A percentile compares a stretch with the other conserved stretches of the same genome.
phyloP scores from a whole-genome alignment of 176 grass and related monocot genomes.

The Rhynchospora breviuscula region DNA sequence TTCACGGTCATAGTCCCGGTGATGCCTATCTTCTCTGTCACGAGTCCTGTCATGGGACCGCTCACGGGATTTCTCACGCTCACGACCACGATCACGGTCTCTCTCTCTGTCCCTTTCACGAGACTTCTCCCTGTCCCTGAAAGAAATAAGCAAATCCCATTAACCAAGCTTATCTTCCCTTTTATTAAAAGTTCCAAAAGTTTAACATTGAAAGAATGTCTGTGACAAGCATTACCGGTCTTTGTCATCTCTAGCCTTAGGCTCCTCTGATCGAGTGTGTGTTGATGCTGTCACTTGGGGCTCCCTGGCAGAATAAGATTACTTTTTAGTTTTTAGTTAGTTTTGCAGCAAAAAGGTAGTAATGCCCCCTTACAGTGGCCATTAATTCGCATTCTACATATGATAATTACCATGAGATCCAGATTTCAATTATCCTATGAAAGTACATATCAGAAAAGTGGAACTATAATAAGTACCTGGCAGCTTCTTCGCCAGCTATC shows the following conservation, averaged over 20 bases:
- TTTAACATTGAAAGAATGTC: background rate
- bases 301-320: constrained; percentile 35
- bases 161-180: background rate
- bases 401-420: background rate
- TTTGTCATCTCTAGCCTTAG: constrained; percentile 39
- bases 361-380: background rate
- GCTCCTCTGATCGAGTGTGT: constrained; percentile 48
- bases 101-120: constrained; percentile 40
- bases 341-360: background rate
- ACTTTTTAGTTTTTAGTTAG: background rate
- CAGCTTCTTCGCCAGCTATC: constrained; percentile 47
- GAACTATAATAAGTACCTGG: constrained; percentile 21
- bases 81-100: constrained; percentile 24
- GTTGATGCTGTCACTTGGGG: constrained; percentile 38
- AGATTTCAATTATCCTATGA: background rate
- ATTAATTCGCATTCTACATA: background rate
- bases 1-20: constrained; percentile 40
- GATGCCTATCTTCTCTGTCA: constrained; percentile 69
- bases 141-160: background rate
- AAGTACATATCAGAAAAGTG: background rate
- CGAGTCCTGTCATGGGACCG: constrained; percentile 49
- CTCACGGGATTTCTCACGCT: constrained; percentile 42
- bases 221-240: constrained; percentile 36
- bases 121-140: constrained; percentile 59
- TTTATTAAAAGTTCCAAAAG: background rate